Evolutionary conservation across 208 protist genomes (phyloP).

Genomic region (Trypanosoma platydactyli): DNA sequence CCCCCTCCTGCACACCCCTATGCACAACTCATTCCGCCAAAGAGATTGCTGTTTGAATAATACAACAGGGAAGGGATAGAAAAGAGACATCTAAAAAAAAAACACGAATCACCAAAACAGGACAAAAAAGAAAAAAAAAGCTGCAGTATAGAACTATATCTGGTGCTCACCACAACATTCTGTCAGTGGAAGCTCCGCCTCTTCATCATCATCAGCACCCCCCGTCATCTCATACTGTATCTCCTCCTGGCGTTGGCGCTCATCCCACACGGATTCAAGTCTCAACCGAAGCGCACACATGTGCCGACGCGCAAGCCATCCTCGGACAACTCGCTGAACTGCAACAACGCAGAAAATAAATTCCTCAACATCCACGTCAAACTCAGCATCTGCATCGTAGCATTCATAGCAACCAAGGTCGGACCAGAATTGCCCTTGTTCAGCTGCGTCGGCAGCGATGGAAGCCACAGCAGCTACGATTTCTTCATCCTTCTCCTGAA

Average conservation of each 20-base stretch:
- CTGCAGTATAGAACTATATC: conserved; percentile 21
- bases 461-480: conserved; percentile 24
- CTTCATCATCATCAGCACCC: neutral
- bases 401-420: conserved; percentile 23
- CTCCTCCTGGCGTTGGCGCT: neutral
- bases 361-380: neutral
- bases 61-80: no score
- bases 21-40: no score
- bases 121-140: conserved; percentile 8
- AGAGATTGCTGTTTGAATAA: no score
- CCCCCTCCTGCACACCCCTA: no score
- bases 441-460: conserved; percentile 12
- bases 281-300: conserved; percentile 5
- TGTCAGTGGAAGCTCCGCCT: neutral
- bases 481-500: conserved; percentile 30
- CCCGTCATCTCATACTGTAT: conserved; percentile 11
- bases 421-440: conserved; percentile 11
- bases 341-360: conserved; percentile 10
- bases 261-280: neutral
- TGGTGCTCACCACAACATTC: no score
- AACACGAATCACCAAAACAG: no score
- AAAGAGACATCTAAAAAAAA: no score
- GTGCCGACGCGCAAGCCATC: conserved; percentile 10
- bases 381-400: neutral
- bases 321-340: conserved; percentile 12